Evolutionary conservation across 1,284 basidiomycete species (phyloP), one percentile per base, ranked within the genome.

Genomic region (Takashimella tepidaria): DNA sequence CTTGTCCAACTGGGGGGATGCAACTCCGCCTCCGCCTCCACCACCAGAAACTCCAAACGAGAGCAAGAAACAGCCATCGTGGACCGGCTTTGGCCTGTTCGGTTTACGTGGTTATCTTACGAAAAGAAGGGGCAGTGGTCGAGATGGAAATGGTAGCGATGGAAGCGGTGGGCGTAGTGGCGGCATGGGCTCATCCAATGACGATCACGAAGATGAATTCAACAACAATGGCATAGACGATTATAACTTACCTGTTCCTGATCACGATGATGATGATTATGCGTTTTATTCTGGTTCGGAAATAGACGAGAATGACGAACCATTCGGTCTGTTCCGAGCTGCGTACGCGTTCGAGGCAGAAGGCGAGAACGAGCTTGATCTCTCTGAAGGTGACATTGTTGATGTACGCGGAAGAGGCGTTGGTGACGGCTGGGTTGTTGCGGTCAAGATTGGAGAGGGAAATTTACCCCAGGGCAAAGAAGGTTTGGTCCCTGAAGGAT

Each of bases 381-480:
- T 76, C 3, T 60, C 57, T 12, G 72, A 70, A 49, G 73, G 71
- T 10, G 70, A 73, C 46, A 42, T 74, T 23, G 49, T 76, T 20
- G 62, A 70, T 23, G 63, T 76, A n/a, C 56, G 60, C 13, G 71
- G 71, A 12, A 53, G 71, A 49, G 67, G 66, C 37, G 57, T 53
- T 20, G 60, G 58, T 16, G 60, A 66, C 27, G 74, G 74, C 8
- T 76, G 74, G 74, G 74, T 76, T 37, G 66, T 76, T n/a, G 74
- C 70, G 21, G 59, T 68, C 21, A 61, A 58, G 37, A 54, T 64
- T 23, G 62, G 60, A 19, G 55, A 49, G 8, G 47, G 55, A 4
- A n/a, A n/a, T n/a, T 20, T 51, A 25, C 54, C 53, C 5, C 37
- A 49, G n/a, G 57, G 57, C 13, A 62, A 53, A 20, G 66, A 68